Conservation (phyloP, 2,329 filamentous ascomycete species). For the Aspergillus unguis region DNA sequence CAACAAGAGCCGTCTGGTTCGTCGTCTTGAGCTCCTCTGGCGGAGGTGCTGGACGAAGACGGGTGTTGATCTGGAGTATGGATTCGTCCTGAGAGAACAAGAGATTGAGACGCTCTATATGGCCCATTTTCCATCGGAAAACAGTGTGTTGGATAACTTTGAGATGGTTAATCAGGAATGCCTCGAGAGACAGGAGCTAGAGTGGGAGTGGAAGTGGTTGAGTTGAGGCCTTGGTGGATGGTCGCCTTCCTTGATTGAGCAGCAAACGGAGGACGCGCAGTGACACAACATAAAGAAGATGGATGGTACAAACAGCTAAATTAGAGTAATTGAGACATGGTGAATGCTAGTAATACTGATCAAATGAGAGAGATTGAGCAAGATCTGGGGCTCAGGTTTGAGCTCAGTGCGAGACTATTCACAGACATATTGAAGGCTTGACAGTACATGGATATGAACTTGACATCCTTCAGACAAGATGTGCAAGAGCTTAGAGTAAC, state of each 20-base stretch:
- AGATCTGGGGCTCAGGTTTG: not conserved
- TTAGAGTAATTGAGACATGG: not conserved
- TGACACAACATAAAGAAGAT: not conserved
- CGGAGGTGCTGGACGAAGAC: slow-evolving; percentile 7
- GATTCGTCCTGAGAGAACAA: slow-evolving; percentile 28
- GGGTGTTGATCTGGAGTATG: slow-evolving; percentile 23
- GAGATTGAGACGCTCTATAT: slow-evolving; percentile 24
- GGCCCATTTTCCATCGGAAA: slow-evolving; percentile 20
- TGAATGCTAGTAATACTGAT: not conserved
- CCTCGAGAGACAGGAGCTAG: not conserved
- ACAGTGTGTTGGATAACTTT: not conserved
- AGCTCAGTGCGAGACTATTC: not conserved
- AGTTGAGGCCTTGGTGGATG: not conserved
- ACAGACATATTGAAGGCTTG: not conserved
- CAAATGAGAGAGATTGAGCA: not conserved
- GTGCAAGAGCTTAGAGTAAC: too few species aligned
- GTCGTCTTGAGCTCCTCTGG: not conserved
- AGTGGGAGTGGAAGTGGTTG: not conserved
- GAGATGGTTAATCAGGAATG: not conserved
- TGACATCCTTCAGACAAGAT: too few species aligned
- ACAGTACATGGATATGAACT: too few species aligned
- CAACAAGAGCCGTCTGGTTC: not conserved
- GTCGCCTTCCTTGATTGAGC: not conserved
- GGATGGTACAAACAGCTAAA: not conserved
- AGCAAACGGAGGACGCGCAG: not conserved